Conservation (phyloP, 768 basidiomycete genomes). For the Boletus coccyginus region DNA sequence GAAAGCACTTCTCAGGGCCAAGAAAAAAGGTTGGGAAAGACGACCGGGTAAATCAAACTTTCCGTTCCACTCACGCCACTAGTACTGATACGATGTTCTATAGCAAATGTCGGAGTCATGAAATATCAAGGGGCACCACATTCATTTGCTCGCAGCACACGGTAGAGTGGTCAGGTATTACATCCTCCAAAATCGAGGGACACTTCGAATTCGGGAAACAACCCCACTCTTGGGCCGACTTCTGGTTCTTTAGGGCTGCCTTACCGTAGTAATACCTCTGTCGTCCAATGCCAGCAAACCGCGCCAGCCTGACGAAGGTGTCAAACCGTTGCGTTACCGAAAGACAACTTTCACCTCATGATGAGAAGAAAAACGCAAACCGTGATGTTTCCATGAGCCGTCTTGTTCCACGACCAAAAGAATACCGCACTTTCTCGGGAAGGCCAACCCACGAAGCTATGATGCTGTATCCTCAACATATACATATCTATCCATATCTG, state of each 20-base stretch:
- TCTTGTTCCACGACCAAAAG: slow-evolving; percentile 59
- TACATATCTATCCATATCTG: slow-evolving; percentile 26
- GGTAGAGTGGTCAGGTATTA: not conserved
- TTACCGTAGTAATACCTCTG: slow-evolving; percentile 41
- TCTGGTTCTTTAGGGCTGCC: slow-evolving; percentile 7
- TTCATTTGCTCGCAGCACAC: slow-evolving; percentile 36
- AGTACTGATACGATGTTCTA: not conserved
- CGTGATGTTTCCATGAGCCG: slow-evolving; percentile 77
- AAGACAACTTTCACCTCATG: slow-evolving; percentile 43
- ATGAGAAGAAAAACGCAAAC: slow-evolving; percentile 53
- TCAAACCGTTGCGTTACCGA: slow-evolving; percentile 3
- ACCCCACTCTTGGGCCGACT: slow-evolving; percentile 5
- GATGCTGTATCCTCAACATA: no score
- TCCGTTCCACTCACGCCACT: not conserved
- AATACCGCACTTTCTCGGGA: slow-evolving; percentile 52
- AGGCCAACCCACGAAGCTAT: slow-evolving; percentile 53
- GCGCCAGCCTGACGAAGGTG: slow-evolving; percentile 41
- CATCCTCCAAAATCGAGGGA: no score
- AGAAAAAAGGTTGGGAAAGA: slow-evolving; percentile 54
- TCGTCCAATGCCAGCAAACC: slow-evolving; percentile 54
- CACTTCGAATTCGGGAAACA: no score
- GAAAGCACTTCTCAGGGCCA: slow-evolving; percentile 28
- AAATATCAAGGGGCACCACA: slow-evolving; percentile 52
- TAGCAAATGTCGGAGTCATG: slow-evolving; percentile 59
- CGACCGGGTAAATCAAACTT: slow-evolving; percentile 47